Evolutionary conservation across 1,284 basidiomycete species (phyloP).

Genomic region (Inonotus obliquus): DNA sequence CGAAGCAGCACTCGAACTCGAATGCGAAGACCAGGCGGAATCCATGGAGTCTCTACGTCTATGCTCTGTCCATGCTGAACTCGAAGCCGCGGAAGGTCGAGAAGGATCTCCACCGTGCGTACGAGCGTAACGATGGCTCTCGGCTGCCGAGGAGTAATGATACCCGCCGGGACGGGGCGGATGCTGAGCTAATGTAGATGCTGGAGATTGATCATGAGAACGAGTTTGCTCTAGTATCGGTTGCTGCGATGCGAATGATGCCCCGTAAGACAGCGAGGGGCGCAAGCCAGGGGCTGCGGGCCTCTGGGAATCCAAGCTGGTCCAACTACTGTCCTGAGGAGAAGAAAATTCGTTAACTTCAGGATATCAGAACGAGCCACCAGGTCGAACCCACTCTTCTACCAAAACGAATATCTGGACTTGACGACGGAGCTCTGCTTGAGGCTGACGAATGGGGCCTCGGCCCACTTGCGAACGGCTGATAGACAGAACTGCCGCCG

Average conservation of each 20-base stretch:
- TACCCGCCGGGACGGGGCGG: background rate
- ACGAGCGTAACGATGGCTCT: background rate
- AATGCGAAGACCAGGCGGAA: conserved; percentile 15
- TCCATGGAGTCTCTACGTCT: conserved; percentile 16
- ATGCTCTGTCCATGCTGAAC: conserved; percentile 7
- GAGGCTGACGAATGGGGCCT: conserved; percentile 13
- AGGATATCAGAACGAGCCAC: background rate
- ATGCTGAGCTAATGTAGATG: background rate
- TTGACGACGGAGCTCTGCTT: background rate
- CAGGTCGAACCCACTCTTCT: background rate
- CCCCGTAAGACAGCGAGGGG: conserved; percentile 1
- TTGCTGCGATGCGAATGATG: background rate
- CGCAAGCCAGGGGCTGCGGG: background rate
- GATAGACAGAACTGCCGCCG: conserved; percentile 25
- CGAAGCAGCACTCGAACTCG: conserved; percentile 12
- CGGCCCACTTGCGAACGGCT: conserved; percentile 25
- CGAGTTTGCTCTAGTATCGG: background rate
- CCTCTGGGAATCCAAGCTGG: background rate
- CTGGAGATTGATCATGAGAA: background rate
- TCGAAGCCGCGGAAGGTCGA: background rate
- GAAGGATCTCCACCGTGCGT: background rate
- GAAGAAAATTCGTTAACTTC: background rate
- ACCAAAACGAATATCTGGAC: background rate
- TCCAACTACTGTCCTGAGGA: background rate
- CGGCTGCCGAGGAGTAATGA: background rate